phyloP scores from a whole-genome alignment of 148 eudicot species.

The Silene conica region DNA sequence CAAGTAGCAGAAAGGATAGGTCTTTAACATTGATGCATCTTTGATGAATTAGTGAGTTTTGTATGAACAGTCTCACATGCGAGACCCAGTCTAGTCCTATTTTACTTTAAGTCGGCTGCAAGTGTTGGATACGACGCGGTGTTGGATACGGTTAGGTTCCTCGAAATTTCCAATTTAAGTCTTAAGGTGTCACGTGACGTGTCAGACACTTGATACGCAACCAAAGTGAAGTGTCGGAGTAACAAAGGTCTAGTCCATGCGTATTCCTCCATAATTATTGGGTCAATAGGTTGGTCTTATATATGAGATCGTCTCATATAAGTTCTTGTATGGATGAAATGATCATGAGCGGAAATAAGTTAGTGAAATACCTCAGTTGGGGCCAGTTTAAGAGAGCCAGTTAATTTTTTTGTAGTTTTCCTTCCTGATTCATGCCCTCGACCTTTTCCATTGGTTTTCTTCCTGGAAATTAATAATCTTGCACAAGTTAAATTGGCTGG shows the following conservation, averaged over 20 bases:
- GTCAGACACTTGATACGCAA: too few relatives aligned
- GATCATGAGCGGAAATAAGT: background rate
- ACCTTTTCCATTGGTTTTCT: conserved; percentile 53
- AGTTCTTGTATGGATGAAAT: background rate
- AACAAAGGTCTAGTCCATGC: too few relatives aligned
- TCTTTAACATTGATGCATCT: background rate
- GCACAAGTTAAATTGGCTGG: background rate
- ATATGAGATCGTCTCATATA: background rate
- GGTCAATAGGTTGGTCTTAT: too few relatives aligned
- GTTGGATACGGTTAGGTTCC: too few relatives aligned
- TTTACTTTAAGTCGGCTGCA: too few relatives aligned
- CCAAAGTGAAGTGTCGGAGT: too few relatives aligned
- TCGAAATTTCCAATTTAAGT: too few relatives aligned
- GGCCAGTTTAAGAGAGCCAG: conserved; percentile 54
- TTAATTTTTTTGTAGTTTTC: conserved; percentile 49
- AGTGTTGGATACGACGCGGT: too few relatives aligned
- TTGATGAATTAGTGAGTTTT: background rate
- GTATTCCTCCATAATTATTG: too few relatives aligned
- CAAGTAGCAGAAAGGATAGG: background rate
- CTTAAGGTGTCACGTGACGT: too few relatives aligned
- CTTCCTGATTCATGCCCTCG: conserved; percentile 61
- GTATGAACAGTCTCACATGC: background rate
- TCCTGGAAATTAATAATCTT: conserved; percentile 39
- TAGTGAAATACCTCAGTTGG: conserved; percentile 53
- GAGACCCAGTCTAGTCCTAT: background rate